phyloP scores from a whole-genome alignment of 305 asterid species.

The Rubia tinctorum region DNA sequence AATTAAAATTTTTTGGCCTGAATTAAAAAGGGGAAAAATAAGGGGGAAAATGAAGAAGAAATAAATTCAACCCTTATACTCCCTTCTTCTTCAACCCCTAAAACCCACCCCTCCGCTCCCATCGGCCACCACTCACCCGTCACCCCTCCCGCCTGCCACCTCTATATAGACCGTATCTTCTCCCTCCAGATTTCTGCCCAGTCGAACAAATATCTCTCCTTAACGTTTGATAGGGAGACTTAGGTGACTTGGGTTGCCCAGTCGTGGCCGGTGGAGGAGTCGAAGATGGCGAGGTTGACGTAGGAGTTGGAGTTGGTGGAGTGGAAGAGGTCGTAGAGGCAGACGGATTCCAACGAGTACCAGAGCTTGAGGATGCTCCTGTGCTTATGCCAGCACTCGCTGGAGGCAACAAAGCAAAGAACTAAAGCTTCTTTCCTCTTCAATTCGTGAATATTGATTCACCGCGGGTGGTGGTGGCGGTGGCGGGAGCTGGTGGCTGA shows the following conservation, averaged over 20 bases:
- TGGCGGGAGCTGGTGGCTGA: too few species aligned
- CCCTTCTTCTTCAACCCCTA: too few species aligned
- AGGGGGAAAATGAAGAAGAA: too few species aligned
- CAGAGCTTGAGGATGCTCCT: constrained; percentile 77
- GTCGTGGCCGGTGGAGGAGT: constrained; percentile 71
- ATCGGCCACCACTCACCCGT: too few species aligned
- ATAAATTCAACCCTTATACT: too few species aligned
- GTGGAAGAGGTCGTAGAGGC: constrained; percentile 86
- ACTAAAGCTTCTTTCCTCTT: too few species aligned
- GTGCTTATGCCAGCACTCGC: constrained; percentile 95
- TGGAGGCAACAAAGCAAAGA: constrained; percentile 68
- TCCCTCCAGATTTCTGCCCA: constrained; percentile 51
- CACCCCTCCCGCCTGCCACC: too few species aligned
- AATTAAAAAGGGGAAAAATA: too few species aligned
- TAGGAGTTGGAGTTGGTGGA: constrained; percentile 86
- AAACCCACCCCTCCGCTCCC: too few species aligned
- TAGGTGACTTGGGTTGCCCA: constrained; percentile 50
- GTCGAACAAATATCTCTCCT: constrained; percentile 25
- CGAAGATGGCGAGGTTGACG: constrained; percentile 83
- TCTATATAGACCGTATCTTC: constrained; percentile 50
- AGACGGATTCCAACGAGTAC: constrained; percentile 63
- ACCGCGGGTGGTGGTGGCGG: too few species aligned
- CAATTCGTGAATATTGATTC: too few species aligned
- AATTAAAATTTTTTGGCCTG: too few species aligned
- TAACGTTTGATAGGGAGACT: constrained; percentile 25